A percentile compares a stretch with the other conserved stretches of the same genome.
phyloP scores from a whole-genome alignment of 306 rosid genomes.

The Sindora glabra region DNA sequence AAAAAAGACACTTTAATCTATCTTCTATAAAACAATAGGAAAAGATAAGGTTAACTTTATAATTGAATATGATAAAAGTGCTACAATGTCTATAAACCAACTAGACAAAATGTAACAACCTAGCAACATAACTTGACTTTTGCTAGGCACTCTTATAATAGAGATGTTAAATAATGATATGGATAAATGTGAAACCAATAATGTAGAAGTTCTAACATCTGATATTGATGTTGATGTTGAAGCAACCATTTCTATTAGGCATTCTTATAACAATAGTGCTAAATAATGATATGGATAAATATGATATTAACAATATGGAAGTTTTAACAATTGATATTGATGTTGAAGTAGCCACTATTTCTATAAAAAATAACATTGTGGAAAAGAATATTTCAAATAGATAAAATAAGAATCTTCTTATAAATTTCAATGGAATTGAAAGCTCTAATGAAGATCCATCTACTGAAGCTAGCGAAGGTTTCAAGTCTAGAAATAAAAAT shows the following conservation, averaged over 20 bases:
- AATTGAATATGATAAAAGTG: slow-evolving; percentile 33
- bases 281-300: slow-evolving; percentile 37
- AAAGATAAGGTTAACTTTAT: slow-evolving; percentile 30
- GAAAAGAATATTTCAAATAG: slow-evolving; percentile 34
- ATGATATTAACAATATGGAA: slow-evolving; percentile 25
- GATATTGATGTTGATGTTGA: too few species aligned
- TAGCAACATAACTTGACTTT: slow-evolving; percentile 22
- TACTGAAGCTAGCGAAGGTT: slow-evolving; percentile 29
- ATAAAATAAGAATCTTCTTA: slow-evolving; percentile 34
- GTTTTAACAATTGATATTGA: slow-evolving; percentile 23
- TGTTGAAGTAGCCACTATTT: slow-evolving; percentile 30
- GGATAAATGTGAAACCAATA: slow-evolving; percentile 32
- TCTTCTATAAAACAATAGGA: slow-evolving; percentile 25
- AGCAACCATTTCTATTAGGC: too few species aligned
- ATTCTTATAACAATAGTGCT: slow-evolving; percentile 24
- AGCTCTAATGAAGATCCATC: slow-evolving; percentile 31
- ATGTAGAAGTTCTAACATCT: too few species aligned
- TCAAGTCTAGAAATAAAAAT: slow-evolving; percentile 30
- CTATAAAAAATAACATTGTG: slow-evolving; percentile 35
- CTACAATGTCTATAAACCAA: slow-evolving; percentile 27
- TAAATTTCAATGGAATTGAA: slow-evolving; percentile 31
- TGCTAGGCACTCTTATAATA: slow-evolving; percentile 24
- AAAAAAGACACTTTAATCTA: slow-evolving; percentile 29
- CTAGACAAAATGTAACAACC: slow-evolving; percentile 28
- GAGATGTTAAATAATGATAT: slow-evolving; percentile 32